Base-by-base conservation (phyloP, 2,329 filamentous ascomycete species). In the Xylariomycetidae sp. region DNA sequence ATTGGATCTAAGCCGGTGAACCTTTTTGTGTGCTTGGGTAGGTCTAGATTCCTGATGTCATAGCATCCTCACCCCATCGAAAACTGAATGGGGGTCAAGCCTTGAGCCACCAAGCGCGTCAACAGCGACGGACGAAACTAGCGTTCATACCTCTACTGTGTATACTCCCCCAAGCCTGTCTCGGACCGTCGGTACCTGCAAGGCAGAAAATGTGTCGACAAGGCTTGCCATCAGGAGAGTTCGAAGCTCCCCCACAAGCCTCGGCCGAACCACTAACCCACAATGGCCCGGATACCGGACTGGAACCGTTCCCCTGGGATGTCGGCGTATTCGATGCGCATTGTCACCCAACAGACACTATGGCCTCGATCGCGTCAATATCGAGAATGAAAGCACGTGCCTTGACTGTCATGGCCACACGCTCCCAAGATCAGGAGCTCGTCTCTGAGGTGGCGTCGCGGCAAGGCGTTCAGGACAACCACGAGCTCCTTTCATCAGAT, bases 261-360 rank as follows among this genome's bases (percentile, higher is more conserved):
- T 17, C 38, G 15, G 39, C 14, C 28, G 33, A 29, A n/a, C 22
- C 28, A 25, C 16, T 18, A 41, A 35, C 15, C 13, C 31, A 42
- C 9, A 18, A 39, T 34, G 32, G 8, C 12, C 17, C 29, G 18
- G 36, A 25, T 22, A 20, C 25, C 18, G 13, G 30, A 8, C 16
- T 25, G 18, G 54, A 59, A 34, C 52, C 60, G 16, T 80, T 82
- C 46, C 84, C 84, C 10, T 88, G 84, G 84, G 69, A 82, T 36
- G 59, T 81, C 19, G 81, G 80, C 30, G 67, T 87, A 39, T 85
- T 72, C 53, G 86, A 92, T 54, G 84, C 86, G 15, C 86, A 92
- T 64, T 90, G 86, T 58, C 86, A 92, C 55, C 85, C 85, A 4
- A 90, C 85, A 17, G 85, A 90, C 57, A 86, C 80, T 14, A 80